Conservation (phyloP, 228 moss, liverwort and hornwort species). For the Sphagnum fallax region DNA sequence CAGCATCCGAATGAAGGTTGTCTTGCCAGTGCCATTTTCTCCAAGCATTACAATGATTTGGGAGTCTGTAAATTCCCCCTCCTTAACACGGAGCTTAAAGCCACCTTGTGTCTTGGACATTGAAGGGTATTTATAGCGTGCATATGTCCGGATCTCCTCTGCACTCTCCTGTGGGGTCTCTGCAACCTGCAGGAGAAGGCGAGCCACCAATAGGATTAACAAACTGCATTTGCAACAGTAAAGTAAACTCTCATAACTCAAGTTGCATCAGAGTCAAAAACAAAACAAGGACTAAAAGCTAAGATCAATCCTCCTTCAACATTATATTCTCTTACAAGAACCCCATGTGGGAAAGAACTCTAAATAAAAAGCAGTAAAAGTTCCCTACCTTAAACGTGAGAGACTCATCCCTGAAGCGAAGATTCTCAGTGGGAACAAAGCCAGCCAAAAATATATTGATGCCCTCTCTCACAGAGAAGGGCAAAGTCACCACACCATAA, state of each 20-base stretch:
- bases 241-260: too few relatives aligned
- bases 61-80: slow-evolving; percentile 94
- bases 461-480: slow-evolving; percentile 91
- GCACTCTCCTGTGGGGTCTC: slow-evolving; percentile 99
- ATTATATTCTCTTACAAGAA: too few relatives aligned
- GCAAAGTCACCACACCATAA: slow-evolving; percentile 94
- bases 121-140: slow-evolving; percentile 78
- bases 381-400: slow-evolving; percentile 80
- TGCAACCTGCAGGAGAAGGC: slow-evolving; percentile 53
- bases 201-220: too few relatives aligned
- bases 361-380: background rate
- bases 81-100: slow-evolving; percentile 80
- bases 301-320: too few relatives aligned
- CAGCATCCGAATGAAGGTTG: slow-evolving; percentile 97
- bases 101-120: slow-evolving; percentile 97
- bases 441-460: slow-evolving; percentile 97
- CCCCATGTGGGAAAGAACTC: too few relatives aligned
- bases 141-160: slow-evolving; percentile 90
- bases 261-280: too few relatives aligned
- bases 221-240: too few relatives aligned
- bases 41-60: slow-evolving; percentile 99
- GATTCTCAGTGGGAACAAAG: slow-evolving; percentile 94
- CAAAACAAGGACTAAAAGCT: too few relatives aligned
- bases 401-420: slow-evolving; percentile 96
- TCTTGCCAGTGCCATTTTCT: slow-evolving; percentile 97